A percentile compares a stretch with the other conserved stretches of the same genome.
phyloP scores from a whole-genome alignment of 2,329 filamentous ascomycete genomes.

The Fusarium verticillioides region DNA sequence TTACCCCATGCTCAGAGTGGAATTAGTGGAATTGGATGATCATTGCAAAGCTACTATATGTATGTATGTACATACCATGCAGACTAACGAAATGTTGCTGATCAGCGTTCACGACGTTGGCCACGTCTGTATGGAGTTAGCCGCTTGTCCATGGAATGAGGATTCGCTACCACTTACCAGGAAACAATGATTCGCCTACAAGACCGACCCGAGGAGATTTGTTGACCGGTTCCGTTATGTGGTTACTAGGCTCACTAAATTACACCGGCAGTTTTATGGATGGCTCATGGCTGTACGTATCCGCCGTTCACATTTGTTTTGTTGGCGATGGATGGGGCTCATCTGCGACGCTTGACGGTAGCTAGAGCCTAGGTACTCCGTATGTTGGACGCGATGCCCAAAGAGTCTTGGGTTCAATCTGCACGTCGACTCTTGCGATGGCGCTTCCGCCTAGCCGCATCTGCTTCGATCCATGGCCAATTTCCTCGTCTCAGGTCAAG shows the following conservation, averaged over 20 bases:
- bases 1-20: slow-evolving; percentile 22
- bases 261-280: slow-evolving; percentile 13
- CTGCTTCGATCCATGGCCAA: slow-evolving; percentile 40
- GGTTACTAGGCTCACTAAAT: slow-evolving; percentile 21
- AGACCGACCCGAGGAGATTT: not conserved
- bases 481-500: slow-evolving; percentile 39
- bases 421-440: slow-evolving; percentile 36
- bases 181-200: slow-evolving; percentile 15
- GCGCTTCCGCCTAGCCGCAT: slow-evolving; percentile 43
- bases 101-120: slow-evolving; percentile 17
- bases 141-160: slow-evolving; percentile 11
- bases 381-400: slow-evolving; percentile 25
- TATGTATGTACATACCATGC: not conserved
- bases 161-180: slow-evolving; percentile 10
- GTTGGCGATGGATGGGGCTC: slow-evolving; percentile 25
- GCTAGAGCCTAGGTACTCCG: not conserved
- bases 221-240: slow-evolving; percentile 2
- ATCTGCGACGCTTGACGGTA: slow-evolving; percentile 12
- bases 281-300: not conserved
- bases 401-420: slow-evolving; percentile 33
- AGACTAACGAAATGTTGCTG: slow-evolving; percentile 10
- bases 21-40: slow-evolving; percentile 31
- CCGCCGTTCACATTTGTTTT: slow-evolving; percentile 7
- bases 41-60: slow-evolving; percentile 1
- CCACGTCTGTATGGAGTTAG: slow-evolving; percentile 2